Percentiles rank a stretch among this genome's conserved stretches.
Evolutionary conservation across 1,139 yeast species (phyloP).

Genomic region (Yamadazyma buinensis): DNA sequence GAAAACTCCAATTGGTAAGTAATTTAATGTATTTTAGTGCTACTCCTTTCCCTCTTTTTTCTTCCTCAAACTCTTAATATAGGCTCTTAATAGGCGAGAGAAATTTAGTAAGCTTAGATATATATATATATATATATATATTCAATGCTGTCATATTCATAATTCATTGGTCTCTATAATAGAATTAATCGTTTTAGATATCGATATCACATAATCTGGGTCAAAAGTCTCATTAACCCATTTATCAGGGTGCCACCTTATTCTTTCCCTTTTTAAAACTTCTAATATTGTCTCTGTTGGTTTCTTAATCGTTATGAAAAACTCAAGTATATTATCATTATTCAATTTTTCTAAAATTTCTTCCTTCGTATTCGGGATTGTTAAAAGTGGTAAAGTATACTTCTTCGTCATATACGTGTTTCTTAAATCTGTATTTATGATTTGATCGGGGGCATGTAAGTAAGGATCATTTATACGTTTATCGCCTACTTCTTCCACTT

Average conservation of each 20-base stretch:
- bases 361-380: slow-evolving; percentile 8
- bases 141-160: slow-evolving; percentile 2
- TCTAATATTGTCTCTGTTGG: slow-evolving; percentile 15
- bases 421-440: slow-evolving; percentile 6
- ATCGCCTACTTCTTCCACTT: slow-evolving; percentile 23
- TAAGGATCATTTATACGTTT: slow-evolving; percentile 40
- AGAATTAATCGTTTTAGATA: slow-evolving; percentile 15
- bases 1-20: slow-evolving; percentile 10
- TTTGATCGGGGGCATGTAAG: slow-evolving; percentile 13
- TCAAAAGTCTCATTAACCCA: slow-evolving; percentile 27
- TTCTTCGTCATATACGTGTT: slow-evolving; percentile 14
- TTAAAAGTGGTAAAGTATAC: slow-evolving; percentile 19
- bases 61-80: no score
- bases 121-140: background rate
- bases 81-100: no score
- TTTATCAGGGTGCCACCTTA: slow-evolving; percentile 71
- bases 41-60: background rate
- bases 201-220: slow-evolving; percentile 24
- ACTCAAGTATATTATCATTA: slow-evolving; percentile 17
- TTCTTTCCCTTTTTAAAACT: slow-evolving; percentile 46
- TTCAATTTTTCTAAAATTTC: slow-evolving; percentile 21
- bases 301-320: slow-evolving; percentile 22
- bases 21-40: background rate
- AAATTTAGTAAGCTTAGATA: no score
- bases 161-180: slow-evolving; percentile 7